Conservation (phyloP, 2,329 filamentous ascomycete species). For the Tolypocladium capitatum region DNA sequence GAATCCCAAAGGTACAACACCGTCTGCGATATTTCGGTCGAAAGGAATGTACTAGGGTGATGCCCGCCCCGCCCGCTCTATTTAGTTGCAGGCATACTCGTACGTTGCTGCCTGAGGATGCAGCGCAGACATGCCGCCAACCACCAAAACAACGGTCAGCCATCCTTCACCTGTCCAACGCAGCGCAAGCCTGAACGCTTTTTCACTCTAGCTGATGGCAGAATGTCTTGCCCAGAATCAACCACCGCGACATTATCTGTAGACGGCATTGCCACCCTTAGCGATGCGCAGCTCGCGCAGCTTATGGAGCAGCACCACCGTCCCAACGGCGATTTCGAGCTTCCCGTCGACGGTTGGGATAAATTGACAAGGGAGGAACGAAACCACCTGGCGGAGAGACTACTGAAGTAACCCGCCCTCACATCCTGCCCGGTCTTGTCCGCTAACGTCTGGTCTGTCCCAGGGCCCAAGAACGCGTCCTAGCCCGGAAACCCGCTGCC, state of each 20-base stretch:
- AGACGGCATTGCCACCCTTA: constrained; percentile 4
- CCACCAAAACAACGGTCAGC: too few relatives aligned
- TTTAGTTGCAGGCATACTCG: too few relatives aligned
- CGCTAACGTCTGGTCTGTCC: not conserved
- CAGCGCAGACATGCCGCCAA: too few relatives aligned
- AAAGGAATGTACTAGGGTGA: too few relatives aligned
- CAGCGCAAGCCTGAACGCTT: too few relatives aligned
- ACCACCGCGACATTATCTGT: not conserved
- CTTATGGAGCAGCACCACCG: constrained; percentile 7
- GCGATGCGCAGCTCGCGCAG: constrained; percentile 7
- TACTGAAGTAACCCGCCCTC: constrained; percentile 4
- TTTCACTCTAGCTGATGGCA: not conserved
- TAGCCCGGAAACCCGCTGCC: not conserved
- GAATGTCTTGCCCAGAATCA: not conserved
- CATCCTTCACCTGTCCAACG: too few relatives aligned
- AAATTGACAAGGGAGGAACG: constrained; percentile 6
- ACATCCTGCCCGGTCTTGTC: not conserved
- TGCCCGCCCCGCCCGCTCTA: too few relatives aligned
- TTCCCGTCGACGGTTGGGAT: constrained; percentile 6
- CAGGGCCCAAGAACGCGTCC: not conserved
- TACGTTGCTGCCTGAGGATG: too few relatives aligned
- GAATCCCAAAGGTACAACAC: too few relatives aligned
- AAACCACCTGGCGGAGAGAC: constrained; percentile 5
- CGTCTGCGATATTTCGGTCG: too few relatives aligned
- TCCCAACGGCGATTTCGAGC: constrained; percentile 5